phyloP scores from a whole-genome alignment of 225 moss, liverwort and hornwort species.

The Anthoceros angustus region DNA sequence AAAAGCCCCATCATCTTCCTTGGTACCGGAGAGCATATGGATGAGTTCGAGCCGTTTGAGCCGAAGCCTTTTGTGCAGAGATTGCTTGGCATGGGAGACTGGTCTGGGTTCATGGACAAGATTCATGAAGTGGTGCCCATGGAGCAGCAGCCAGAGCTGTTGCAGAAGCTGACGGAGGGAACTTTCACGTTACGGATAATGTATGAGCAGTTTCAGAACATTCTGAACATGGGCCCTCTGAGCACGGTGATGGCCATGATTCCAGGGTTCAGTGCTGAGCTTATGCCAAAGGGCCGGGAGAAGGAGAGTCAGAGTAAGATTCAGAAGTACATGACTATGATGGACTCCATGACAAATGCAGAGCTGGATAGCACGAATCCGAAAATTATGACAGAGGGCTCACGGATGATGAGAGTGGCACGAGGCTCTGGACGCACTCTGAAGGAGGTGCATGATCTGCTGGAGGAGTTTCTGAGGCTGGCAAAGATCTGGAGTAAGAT shows the following conservation, averaged over 20 bases:
- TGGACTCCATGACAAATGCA: conserved; percentile 88
- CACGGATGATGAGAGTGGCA: conserved; percentile 59
- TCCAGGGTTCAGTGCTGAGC: conserved; percentile 75
- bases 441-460: conserved; percentile 62
- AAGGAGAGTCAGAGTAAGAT: conserved; percentile 74
- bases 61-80: conserved; percentile 80
- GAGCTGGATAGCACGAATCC: conserved; percentile 78
- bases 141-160: conserved; percentile 81
- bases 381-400: conserved; percentile 66
- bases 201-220: conserved; percentile 74
- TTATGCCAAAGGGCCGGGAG: conserved; percentile 87
- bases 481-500: conserved; percentile 79
- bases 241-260: conserved; percentile 93
- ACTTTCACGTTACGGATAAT: conserved; percentile 75
- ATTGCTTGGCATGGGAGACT: conserved; percentile 67
- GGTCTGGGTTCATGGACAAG: conserved; percentile 86
- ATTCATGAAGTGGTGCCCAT: conserved; percentile 81
- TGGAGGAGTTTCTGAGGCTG: conserved; percentile 64
- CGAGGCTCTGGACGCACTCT: conserved; percentile 55
- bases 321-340: conserved; percentile 85
- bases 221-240: conserved; percentile 66
- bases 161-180: conserved; percentile 64
- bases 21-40: conserved; percentile 90
- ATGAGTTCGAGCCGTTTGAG: conserved; percentile 81
- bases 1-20: conserved; percentile 84